Conservation (phyloP, 495 filamentous ascomycete species). For the Lasiosphaeria hispida region DNA sequence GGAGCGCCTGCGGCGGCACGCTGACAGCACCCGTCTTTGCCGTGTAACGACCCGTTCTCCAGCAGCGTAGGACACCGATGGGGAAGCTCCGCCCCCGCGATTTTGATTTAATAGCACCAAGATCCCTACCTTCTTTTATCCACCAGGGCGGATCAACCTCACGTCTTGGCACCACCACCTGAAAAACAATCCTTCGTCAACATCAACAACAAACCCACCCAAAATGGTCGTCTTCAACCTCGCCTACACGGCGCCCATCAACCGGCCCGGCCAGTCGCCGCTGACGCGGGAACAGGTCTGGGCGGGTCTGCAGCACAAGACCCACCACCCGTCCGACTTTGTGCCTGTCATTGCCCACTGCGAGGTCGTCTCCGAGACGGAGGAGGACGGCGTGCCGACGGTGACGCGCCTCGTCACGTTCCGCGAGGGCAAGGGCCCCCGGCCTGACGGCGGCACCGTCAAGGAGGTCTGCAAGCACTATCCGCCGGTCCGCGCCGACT, state of each 20-base stretch:
- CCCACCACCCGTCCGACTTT: slow-evolving; percentile 36
- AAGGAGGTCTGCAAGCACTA: slow-evolving; percentile 31
- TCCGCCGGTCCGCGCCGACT: slow-evolving; percentile 37
- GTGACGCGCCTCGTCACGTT: slow-evolving; percentile 34
- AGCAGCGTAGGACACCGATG: neutral
- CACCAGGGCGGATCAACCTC: neutral
- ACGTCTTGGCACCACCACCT: neutral
- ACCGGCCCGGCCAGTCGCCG: slow-evolving; percentile 26
- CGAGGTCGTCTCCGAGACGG: slow-evolving; percentile 27
- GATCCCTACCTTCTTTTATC: neutral
- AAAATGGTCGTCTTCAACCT: slow-evolving; percentile 39
- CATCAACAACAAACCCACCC: neutral
- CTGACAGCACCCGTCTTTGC: no score
- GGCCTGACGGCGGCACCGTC: slow-evolving; percentile 13
- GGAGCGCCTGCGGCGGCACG: no score
- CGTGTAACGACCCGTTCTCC: no score
- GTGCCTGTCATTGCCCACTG: slow-evolving; percentile 38
- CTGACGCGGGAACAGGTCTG: slow-evolving; percentile 38
- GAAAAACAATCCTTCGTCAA: neutral
- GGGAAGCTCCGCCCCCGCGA: slow-evolving; percentile 1
- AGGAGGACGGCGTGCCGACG: slow-evolving; percentile 19
- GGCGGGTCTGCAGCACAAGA: slow-evolving; percentile 40
- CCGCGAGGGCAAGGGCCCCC: slow-evolving; percentile 13
- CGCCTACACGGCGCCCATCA: slow-evolving; percentile 42
- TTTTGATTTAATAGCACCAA: neutral